Percentiles rank a stretch among this genome's conserved stretches.
Conservation (phyloP, 306 rosid species). For the Cucurbita moschata region DNA sequence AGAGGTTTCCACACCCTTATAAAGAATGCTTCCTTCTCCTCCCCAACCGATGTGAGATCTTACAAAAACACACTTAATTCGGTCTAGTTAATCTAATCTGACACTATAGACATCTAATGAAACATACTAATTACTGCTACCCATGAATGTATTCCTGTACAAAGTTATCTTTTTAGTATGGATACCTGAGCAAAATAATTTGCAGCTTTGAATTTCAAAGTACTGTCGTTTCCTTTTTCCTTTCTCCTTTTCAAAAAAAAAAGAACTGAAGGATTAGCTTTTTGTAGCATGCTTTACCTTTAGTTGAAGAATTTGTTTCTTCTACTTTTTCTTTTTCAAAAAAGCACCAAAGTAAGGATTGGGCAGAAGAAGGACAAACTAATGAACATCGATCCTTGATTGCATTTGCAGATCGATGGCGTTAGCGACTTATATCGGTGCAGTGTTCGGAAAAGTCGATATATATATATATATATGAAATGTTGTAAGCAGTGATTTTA, state of each 20-base stretch:
- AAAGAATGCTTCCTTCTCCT: too few relatives aligned
- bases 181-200: neutral
- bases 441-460: neutral
- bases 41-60: too few relatives aligned
- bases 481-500: neutral
- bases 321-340: neutral
- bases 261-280: neutral
- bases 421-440: neutral
- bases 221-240: neutral
- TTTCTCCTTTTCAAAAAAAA: neutral
- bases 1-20: too few relatives aligned
- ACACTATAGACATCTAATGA: too few relatives aligned
- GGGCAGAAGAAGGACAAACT: neutral
- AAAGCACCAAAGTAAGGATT: neutral
- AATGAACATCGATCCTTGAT: neutral
- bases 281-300: slow-evolving; percentile 2
- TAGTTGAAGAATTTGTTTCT: neutral
- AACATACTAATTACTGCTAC: neutral
- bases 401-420: neutral
- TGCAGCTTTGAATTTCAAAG: neutral
- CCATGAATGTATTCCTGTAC: neutral
- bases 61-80: neutral
- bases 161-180: neutral
- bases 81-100: neutral
- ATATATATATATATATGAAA: neutral